Percentiles rank a stretch among this genome's conserved stretches.
Evolutionary conservation across 768 basidiomycete species (phyloP).

Genomic region (Lactarius quietus): DNA sequence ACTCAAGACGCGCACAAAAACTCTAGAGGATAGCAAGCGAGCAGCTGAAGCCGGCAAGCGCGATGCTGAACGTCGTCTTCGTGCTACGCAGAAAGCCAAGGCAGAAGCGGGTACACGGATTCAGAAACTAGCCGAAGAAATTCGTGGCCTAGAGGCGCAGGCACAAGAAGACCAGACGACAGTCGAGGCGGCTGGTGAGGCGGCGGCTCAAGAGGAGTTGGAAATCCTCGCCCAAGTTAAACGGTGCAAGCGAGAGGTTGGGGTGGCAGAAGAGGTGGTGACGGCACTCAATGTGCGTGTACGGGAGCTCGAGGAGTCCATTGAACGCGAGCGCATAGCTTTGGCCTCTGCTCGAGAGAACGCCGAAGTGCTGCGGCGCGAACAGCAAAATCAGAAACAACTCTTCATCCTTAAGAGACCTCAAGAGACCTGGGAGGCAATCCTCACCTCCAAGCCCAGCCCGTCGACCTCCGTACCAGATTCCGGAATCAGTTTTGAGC

Average conservation of each 20-base stretch:
- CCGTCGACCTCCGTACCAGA: conserved; percentile 14
- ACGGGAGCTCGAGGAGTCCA: conserved; percentile 68
- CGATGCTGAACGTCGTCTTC: conserved; percentile 88
- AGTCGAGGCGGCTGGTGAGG: conserved; percentile 10
- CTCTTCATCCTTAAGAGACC: conserved; percentile 31
- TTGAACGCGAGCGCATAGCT: conserved; percentile 59
- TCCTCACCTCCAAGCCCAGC: conserved; percentile 23
- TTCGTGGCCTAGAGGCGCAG: conserved; percentile 48
- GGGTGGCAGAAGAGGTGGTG: conserved; percentile 47
- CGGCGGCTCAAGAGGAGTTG: conserved; percentile 33
- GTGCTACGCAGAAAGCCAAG: conserved; percentile 58
- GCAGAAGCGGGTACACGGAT: conserved; percentile 62
- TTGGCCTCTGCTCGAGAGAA: conserved; percentile 57
- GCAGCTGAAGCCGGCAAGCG: conserved; percentile 72
- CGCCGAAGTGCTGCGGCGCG: conserved; percentile 44
- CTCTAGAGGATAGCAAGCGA: conserved; percentile 83
- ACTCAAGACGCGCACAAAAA: conserved; percentile 77
- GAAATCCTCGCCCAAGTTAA: conserved; percentile 41
- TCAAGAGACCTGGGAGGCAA: conserved; percentile 26
- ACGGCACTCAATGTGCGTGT: conserved; percentile 55
- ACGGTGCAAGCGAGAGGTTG: conserved; percentile 43
- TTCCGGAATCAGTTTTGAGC: conserved; percentile 2
- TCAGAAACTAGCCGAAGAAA: conserved; percentile 48
- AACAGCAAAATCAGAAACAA: conserved; percentile 35
- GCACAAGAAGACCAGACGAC: conserved; percentile 20